These are phyloP conservation scores for Plasmodium billcollinsi DNA, from an alignment of 169 alveolate species.

Conservation along the genomic window DNA sequence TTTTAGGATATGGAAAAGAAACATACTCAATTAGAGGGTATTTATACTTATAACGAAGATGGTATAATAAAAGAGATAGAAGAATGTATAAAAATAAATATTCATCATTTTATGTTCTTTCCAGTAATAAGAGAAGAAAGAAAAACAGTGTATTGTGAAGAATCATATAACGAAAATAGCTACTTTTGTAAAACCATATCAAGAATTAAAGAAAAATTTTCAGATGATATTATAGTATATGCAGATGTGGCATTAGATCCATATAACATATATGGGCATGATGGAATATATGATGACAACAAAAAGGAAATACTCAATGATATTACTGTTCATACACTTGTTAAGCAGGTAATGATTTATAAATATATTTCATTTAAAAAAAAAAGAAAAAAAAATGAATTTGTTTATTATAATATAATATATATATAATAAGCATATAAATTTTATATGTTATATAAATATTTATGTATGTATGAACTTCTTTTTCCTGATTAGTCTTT, in stretches of 20 bases:
- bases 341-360: constrained; percentile 77
- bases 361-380: too few relatives aligned
- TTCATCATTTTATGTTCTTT: constrained; percentile 82
- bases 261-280: constrained; percentile 82
- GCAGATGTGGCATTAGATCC: constrained; percentile 85
- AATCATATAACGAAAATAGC: constrained; percentile 81
- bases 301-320: constrained; percentile 80
- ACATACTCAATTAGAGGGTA: constrained; percentile 79
- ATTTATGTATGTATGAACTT: not conserved
- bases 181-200: constrained; percentile 76
- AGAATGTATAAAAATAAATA: constrained; percentile 78
- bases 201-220: constrained; percentile 78
- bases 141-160: constrained; percentile 79
- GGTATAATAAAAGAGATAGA: constrained; percentile 81
- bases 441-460: not conserved
- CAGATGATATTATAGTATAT: constrained; percentile 76
- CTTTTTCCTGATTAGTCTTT: constrained; percentile 76
- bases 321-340: constrained; percentile 79
- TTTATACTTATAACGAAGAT: constrained; percentile 71
- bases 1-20: constrained; percentile 76
- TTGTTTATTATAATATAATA: too few relatives aligned
- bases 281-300: constrained; percentile 82
- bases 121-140: constrained; percentile 79
- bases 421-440: not conserved
- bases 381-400: too few relatives aligned